A percentile compares a stretch with the other conserved stretches of the same genome.
Conservation (phyloP, 129 eudicot genomes). For the Pseudognaphalium luteoalbum region DNA sequence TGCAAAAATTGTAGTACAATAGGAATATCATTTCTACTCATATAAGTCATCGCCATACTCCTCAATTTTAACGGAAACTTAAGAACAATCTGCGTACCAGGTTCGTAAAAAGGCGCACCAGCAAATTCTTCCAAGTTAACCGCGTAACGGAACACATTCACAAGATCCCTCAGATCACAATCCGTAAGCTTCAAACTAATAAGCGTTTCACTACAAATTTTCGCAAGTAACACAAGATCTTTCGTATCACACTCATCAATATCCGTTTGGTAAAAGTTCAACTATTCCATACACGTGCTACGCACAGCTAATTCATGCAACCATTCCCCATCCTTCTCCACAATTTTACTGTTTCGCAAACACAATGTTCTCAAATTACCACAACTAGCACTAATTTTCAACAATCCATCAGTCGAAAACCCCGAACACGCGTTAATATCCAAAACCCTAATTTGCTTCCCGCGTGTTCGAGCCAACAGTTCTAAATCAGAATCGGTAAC, state of each 20-base stretch:
- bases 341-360: constrained; percentile 58
- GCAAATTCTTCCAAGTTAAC: constrained; percentile 62
- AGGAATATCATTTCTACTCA: constrained; percentile 29
- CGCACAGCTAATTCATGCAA: constrained; percentile 61
- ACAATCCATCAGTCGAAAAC: constrained; percentile 33
- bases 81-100: constrained; percentile 7
- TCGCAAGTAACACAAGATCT: constrained; percentile 68
- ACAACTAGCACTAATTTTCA: constrained; percentile 25
- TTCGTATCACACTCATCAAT: constrained; percentile 37
- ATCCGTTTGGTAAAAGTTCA: constrained; percentile 74
- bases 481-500: constrained; percentile 37
- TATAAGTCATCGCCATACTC: constrained; percentile 55
- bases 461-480: constrained; percentile 15
- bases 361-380: constrained; percentile 49
- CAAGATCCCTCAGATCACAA: constrained; percentile 51
- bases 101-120: constrained; percentile 48
- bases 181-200: constrained; percentile 64
- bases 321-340: constrained; percentile 69
- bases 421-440: constrained; percentile 38
- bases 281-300: constrained; percentile 49
- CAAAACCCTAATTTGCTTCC: constrained; percentile 31
- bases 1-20: constrained; percentile 38
- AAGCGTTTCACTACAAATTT: constrained; percentile 44
- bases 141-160: constrained; percentile 51
- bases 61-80: constrained; percentile 49